phyloP scores from a whole-genome alignment of 148 eudicot genomes.

The Silene latifolia region DNA sequence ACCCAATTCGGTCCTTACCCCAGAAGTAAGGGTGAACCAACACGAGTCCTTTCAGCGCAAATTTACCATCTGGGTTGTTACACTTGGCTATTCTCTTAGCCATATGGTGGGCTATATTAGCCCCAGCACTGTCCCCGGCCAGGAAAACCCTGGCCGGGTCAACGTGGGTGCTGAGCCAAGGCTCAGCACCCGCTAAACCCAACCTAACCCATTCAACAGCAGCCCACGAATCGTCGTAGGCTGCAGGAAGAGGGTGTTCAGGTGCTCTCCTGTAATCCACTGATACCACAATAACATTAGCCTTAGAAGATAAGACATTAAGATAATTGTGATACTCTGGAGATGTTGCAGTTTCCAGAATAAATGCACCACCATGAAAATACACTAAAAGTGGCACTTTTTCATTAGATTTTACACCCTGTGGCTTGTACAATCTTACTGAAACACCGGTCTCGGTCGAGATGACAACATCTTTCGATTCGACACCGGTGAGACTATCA shows the following conservation, averaged over 20 bases:
- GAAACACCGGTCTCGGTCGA: slow-evolving; percentile 20
- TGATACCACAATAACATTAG: slow-evolving; percentile 34
- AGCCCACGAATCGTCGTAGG: slow-evolving; percentile 37
- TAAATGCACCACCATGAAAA: slow-evolving; percentile 38
- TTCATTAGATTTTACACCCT: not conserved
- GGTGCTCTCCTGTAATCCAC: slow-evolving; percentile 48
- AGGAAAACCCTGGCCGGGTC: slow-evolving; percentile 33
- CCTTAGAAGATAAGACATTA: slow-evolving; percentile 17
- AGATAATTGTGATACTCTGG: slow-evolving; percentile 25
- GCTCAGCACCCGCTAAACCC: slow-evolving; percentile 11
- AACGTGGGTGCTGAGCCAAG: slow-evolving; percentile 38
- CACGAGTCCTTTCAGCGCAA: slow-evolving; percentile 22
- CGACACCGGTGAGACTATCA: slow-evolving; percentile 30
- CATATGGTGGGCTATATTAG: slow-evolving; percentile 30
- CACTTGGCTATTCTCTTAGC: slow-evolving; percentile 18
- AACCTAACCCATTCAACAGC: slow-evolving; percentile 32
- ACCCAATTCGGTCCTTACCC: slow-evolving; percentile 25
- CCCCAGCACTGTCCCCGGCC: slow-evolving; percentile 68
- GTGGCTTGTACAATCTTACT: slow-evolving; percentile 39
- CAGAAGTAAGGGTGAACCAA: slow-evolving; percentile 26
- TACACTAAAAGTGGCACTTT: slow-evolving; percentile 26
- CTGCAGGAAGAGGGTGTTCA: slow-evolving; percentile 36
- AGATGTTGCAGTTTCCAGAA: slow-evolving; percentile 26
- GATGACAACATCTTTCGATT: slow-evolving; percentile 36
- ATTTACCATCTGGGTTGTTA: too few relatives aligned